These are phyloP conservation scores for Alternaria alternata DNA, from an alignment of 2,329 filamentous ascomycete genomes.

Conservation along the genomic window DNA sequence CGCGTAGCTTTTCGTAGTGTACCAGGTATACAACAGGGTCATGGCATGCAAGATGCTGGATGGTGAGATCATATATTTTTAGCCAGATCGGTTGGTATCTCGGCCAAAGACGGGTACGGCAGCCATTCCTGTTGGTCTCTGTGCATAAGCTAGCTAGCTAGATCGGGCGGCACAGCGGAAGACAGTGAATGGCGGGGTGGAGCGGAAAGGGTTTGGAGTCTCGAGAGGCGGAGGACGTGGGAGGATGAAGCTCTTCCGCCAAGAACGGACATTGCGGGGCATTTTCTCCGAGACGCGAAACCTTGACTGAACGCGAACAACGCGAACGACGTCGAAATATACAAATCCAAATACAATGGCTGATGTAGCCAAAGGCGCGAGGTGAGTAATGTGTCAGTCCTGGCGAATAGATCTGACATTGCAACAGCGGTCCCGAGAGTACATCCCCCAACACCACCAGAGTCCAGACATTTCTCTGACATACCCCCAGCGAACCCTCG, in stretches of 20 bases:
- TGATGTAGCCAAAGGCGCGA: conserved; percentile 32
- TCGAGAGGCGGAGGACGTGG: conserved; percentile 5
- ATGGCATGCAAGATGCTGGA: conserved; percentile 2
- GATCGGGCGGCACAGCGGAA: conserved; percentile 1
- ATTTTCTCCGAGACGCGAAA: conserved; percentile 32
- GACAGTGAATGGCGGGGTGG: neutral
- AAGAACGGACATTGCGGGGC: conserved; percentile 25
- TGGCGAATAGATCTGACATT: neutral
- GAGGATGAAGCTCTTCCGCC: neutral
- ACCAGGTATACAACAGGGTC: conserved; percentile 1
- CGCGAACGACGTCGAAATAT: conserved; percentile 11
- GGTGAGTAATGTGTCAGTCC: conserved; percentile 21
- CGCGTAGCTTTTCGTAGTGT: conserved; percentile 8
- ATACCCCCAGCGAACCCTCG: conserved; percentile 48
- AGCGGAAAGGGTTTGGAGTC: neutral
- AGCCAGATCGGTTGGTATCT: neutral
- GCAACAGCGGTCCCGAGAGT: conserved; percentile 14
- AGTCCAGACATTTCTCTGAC: conserved; percentile 10
- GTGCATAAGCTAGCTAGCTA: neutral
- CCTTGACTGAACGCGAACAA: conserved; percentile 17
- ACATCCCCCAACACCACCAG: neutral
- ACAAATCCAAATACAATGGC: conserved; percentile 36
- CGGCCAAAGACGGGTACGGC: neutral
- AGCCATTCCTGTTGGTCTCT: neutral
- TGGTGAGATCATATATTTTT: conserved; percentile 15